Evolutionary conservation across 83 land plant genomes (phyloP).

Genomic region (Isoetes engelmannii): DNA sequence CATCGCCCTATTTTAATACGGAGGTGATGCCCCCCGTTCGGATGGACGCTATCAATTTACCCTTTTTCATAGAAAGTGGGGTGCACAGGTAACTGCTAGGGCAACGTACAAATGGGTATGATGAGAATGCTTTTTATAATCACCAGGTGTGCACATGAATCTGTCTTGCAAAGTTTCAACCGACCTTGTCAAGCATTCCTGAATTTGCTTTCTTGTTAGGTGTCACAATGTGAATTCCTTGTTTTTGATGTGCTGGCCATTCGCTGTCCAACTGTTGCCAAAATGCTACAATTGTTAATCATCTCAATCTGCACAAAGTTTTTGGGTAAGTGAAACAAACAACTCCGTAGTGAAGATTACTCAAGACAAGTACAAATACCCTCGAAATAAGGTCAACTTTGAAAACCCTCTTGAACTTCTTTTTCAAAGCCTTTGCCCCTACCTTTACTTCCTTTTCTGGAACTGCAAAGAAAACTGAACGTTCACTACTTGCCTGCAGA

Average conservation of each 20-base stretch:
- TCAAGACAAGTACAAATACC: constrained; percentile 25
- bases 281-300: constrained; percentile 68
- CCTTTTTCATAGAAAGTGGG: no score
- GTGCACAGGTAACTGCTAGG: no score
- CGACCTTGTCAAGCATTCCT: constrained; percentile 86
- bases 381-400: constrained; percentile 81
- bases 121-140: no score
- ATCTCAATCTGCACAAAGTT: constrained; percentile 56
- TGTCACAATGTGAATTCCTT: constrained; percentile 87
- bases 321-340: not conserved
- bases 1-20: no score
- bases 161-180: no score
- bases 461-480: constrained; percentile 95
- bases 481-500: constrained; percentile 95
- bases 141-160: no score
- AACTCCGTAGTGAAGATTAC: not conserved
- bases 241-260: constrained; percentile 94
- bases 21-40: no score
- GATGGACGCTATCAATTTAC: no score
- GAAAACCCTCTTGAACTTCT: constrained; percentile 71
- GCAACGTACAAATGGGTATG: no score
- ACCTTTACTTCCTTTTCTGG: constrained; percentile 81
- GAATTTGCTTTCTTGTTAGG: constrained; percentile 96
- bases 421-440: constrained; percentile 67
- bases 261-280: constrained; percentile 91